phyloP scores from a whole-genome alignment of 441 rosid genomes.

The Metrosideros polymorpha region DNA sequence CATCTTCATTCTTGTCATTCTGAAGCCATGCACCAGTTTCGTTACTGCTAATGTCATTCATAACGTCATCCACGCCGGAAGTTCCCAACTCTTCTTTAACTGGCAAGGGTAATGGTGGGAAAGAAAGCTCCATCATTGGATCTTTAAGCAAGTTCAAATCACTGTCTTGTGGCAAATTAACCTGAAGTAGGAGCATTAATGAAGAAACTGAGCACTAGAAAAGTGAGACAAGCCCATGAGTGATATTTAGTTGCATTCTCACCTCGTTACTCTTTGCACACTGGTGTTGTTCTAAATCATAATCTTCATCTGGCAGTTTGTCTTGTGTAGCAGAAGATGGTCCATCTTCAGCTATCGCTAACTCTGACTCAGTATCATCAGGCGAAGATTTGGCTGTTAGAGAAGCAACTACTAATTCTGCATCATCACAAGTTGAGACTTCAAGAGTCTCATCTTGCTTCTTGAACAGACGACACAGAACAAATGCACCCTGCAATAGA shows the following conservation, averaged over 20 bases:
- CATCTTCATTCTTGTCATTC: conserved; percentile 23
- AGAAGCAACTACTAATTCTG: conserved; percentile 27
- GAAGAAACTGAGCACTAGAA: background rate
- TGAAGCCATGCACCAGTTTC: conserved; percentile 6
- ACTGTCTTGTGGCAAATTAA: conserved; percentile 18
- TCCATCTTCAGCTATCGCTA: conserved; percentile 26
- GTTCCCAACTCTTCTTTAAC: conserved; percentile 29
- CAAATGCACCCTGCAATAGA: conserved; percentile 49
- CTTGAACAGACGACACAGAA: conserved; percentile 67
- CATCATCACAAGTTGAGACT: conserved; percentile 21
- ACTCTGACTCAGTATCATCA: conserved; percentile 31
- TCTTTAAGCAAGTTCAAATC: conserved; percentile 15
- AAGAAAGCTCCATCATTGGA: conserved; percentile 16
- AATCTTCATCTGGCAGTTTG: background rate
- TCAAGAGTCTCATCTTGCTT: conserved; percentile 41
- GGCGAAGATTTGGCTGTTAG: conserved; percentile 20
- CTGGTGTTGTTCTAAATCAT: conserved; percentile 10
- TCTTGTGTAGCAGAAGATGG: conserved; percentile 8
- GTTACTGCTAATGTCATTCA: background rate
- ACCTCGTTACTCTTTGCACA: conserved; percentile 21
- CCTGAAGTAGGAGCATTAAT: conserved; percentile 3
- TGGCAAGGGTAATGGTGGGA: conserved; percentile 34
- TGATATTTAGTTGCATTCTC: conserved; percentile 4
- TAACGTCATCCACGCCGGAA: conserved; percentile 12
- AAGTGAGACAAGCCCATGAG: background rate